Base-by-base conservation (phyloP, 139 green algal genomes). In the Spirogloea muscicola region DNA sequence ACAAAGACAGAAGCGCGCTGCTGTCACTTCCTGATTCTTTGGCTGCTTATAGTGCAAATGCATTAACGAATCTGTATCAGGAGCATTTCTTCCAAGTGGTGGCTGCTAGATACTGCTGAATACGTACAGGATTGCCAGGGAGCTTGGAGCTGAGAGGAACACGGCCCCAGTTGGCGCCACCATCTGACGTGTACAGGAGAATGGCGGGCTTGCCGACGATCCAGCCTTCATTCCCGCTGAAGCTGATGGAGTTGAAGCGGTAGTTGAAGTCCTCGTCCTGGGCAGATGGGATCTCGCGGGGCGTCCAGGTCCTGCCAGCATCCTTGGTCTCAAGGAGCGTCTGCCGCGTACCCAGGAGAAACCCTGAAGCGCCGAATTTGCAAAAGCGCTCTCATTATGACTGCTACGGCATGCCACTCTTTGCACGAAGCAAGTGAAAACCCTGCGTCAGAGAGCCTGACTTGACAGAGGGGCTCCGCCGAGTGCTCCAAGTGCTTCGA, bases 201-300 rank as follows among this genome's bases (percentile, higher is more conserved):
- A 99, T 98, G 44, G 93, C 90, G 27, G 95, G 95, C 88, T 97
- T 98, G 79, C 95, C 95, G 42, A 98, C 89, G 64, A 99, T 99
- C 92, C 92, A 99, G 58, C 95, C 95, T 84, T 99, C 95, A 31
- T 92, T 86, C 40, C 90, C 90, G n/a, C 81, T 88, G 82, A 99
- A 99, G 51, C 71, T 89, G 66, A 99, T 93, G 72, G 86, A 91
- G 81, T 95, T 96, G 89, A 98, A 98, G 57, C 94, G 86, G 85
- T 94, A 96, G 80, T 96, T 96, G 79, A 96, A 92, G 49, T 85
- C 90, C 76, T 96, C 91, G 34, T 96, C 90, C 34, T 87, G 27
- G 1, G 84, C 82, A 27, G 83, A 85, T 0, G 49, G 71, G 0
- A 97, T 85, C 25, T 66, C 83, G 52, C 90, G 85, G 6, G 84